phyloP scores from a whole-genome alignment of 1,139 yeast genomes.

The Wickerhamomyces sp. region DNA sequence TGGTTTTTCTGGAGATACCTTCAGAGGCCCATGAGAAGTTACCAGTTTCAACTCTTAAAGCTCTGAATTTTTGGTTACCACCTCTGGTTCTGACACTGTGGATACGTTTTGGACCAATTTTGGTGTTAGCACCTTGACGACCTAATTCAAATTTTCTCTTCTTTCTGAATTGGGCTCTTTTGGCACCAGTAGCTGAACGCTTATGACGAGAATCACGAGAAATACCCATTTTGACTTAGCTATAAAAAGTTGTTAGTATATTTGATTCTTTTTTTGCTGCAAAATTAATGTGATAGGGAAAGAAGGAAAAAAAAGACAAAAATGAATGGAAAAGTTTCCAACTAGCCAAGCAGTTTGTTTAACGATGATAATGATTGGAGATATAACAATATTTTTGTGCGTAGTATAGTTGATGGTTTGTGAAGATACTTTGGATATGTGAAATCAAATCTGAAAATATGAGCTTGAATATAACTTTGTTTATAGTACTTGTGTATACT shows the following conservation, averaged over 20 bases:
- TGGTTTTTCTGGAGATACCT: conserved; percentile 98
- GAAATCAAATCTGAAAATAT: too few relatives aligned
- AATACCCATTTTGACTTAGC: conserved; percentile 79
- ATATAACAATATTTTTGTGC: too few relatives aligned
- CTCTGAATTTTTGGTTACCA: conserved; percentile 99
- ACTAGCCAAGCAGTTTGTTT: too few relatives aligned
- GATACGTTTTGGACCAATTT: conserved; percentile 98
- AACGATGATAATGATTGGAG: too few relatives aligned
- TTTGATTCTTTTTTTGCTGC: neutral
- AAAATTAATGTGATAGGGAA: neutral
- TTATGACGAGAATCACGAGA: conserved; percentile 99
- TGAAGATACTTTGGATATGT: too few relatives aligned
- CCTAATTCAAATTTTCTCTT: conserved; percentile 99
- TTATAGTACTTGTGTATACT: too few relatives aligned
- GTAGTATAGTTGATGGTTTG: too few relatives aligned
- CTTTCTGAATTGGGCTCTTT: conserved; percentile 99
- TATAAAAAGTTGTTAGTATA: conserved; percentile 11
- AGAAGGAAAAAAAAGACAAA: neutral
- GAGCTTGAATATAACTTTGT: too few relatives aligned
- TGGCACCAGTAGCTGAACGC: conserved; percentile 99
- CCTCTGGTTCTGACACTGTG: conserved; percentile 99
- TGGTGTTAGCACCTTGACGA: conserved; percentile 99
- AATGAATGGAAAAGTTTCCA: neutral
- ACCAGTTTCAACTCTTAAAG: conserved; percentile 98
- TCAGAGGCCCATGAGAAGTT: conserved; percentile 99